Evolutionary conservation across 163 green algal species (phyloP).

Genomic region (Chlamydomonas reinhardtii): DNA sequence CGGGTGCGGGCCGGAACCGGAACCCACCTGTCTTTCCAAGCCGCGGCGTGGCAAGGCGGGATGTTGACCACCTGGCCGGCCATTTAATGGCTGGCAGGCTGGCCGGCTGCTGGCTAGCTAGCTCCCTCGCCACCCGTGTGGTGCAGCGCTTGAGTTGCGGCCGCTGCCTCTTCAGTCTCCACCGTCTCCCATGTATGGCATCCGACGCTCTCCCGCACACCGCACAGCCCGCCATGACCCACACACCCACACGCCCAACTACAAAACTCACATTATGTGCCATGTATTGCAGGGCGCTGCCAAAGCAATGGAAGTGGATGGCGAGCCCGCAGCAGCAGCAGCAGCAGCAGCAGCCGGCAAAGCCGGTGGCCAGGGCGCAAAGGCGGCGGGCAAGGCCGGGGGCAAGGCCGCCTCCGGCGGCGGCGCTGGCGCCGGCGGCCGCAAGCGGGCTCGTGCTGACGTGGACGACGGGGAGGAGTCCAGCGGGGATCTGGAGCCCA

Average conservation of each 20-base stretch:
- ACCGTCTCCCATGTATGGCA: no score
- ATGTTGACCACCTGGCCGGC: background rate
- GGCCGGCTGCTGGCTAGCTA: no score
- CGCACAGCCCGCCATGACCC: no score
- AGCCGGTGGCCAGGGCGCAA: no score
- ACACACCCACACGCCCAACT: no score
- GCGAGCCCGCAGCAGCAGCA: background rate
- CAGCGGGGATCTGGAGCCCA: conserved; percentile 12
- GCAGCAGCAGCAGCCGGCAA: background rate
- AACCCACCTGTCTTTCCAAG: no score
- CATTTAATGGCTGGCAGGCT: background rate
- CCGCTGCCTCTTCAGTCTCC: no score
- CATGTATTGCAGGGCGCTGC: background rate
- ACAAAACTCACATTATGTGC: background rate
- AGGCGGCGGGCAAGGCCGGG: no score
- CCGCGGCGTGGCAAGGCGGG: no score
- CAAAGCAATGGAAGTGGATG: conserved; percentile 6
- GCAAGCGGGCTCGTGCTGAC: background rate
- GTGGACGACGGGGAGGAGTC: conserved; percentile 16
- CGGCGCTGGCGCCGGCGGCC: background rate
- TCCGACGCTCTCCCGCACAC: no score
- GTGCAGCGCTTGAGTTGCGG: no score
- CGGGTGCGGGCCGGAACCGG: background rate
- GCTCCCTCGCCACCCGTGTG: no score
- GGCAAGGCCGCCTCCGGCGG: background rate